Evolutionary conservation across 108 stramenopile genomes (phyloP).

Genomic region (Nitzschia inconspicua): DNA sequence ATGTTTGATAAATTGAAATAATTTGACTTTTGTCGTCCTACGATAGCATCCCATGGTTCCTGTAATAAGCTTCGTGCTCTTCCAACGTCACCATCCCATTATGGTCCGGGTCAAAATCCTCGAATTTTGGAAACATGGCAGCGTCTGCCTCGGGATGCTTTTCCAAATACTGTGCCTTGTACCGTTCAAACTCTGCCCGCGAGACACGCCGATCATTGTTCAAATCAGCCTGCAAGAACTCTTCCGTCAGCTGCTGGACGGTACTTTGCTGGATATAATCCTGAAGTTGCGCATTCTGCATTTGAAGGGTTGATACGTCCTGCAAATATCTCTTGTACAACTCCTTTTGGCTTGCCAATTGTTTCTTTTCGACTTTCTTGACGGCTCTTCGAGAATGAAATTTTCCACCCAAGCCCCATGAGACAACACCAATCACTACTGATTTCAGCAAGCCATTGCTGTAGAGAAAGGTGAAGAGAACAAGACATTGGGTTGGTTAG

Average conservation of each 20-base stretch:
- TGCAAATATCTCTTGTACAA: slow-evolving; percentile 17
- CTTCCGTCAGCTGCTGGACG: slow-evolving; percentile 15
- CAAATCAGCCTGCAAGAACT: slow-evolving; percentile 18
- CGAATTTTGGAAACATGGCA: slow-evolving; percentile 21
- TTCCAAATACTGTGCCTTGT: slow-evolving; percentile 19
- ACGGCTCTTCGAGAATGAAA: slow-evolving; percentile 29
- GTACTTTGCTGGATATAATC: slow-evolving; percentile 9
- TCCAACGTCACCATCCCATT: slow-evolving; percentile 22
- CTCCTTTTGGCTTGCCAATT: slow-evolving; percentile 1
- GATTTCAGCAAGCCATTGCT: slow-evolving; percentile 12
- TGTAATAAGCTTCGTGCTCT: slow-evolving; percentile 26
- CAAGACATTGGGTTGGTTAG: neutral
- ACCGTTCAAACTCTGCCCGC: slow-evolving; percentile 21
- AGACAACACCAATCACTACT: slow-evolving; percentile 6
- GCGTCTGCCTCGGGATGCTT: slow-evolving; percentile 21
- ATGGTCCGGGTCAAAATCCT: slow-evolving; percentile 33
- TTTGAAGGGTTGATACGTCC: slow-evolving; percentile 16
- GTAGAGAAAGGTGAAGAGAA: neutral
- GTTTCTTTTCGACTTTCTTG: slow-evolving; percentile 1
- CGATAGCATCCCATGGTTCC: slow-evolving; percentile 12
- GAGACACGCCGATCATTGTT: slow-evolving; percentile 18
- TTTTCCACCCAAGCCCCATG: slow-evolving; percentile 21
- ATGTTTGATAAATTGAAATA: no score
- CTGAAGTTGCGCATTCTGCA: slow-evolving; percentile 23
- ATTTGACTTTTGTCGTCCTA: no score